Evolutionary conservation across 169 alveolate species (phyloP), one percentile per base, ranked within the genome.

Genomic region (Plasmodium vivax): DNA sequence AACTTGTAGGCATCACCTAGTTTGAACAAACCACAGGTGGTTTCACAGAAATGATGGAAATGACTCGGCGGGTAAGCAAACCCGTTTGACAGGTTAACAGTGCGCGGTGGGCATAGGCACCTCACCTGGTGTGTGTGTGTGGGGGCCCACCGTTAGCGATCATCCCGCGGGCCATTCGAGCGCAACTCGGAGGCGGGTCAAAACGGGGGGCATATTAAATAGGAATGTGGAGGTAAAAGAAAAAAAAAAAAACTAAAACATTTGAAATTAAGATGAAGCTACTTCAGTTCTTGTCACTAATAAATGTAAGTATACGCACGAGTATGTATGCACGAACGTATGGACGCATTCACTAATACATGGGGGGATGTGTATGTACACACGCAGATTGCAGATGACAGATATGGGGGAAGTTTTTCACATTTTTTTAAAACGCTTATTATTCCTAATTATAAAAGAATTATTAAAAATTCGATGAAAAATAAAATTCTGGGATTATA

Each of bases 381-480:
- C 74, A 85, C 23, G 58, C 83, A 62, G 56, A 92, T 54, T 9
- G 75, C 5, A 8, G 75, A 36, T 71, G 10, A 38, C 38, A 23
- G 34, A 41, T 23, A 10, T 34, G 23, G 71, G 38, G 36, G 51
- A 16, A 56, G 43, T 68, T 84, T 32, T 23, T 68, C 5, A 68
- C 27, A n/a, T 41, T 34, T 27, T 72, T 34, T 85, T 75, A 75
- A 16, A 51, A 56, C 56, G 75, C 83, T 41, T 19, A 82, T 9
- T 56, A 74, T 73, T 71, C 93, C 88, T 74, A 58, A 93, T 84
- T 84, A 83, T 80, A 84, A 58, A 82, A 81, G 58, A 74, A 36
- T 68, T 74, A 90, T 83, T 84, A 83, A 93, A 90, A 82, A 90
- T 47, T 83, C 75, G n/a, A 41, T 62, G 82, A 43, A 87, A 56